Evolutionary conservation across 108 stramenopile genomes (phyloP).

Genomic region (Parietichytrium sp.): DNA sequence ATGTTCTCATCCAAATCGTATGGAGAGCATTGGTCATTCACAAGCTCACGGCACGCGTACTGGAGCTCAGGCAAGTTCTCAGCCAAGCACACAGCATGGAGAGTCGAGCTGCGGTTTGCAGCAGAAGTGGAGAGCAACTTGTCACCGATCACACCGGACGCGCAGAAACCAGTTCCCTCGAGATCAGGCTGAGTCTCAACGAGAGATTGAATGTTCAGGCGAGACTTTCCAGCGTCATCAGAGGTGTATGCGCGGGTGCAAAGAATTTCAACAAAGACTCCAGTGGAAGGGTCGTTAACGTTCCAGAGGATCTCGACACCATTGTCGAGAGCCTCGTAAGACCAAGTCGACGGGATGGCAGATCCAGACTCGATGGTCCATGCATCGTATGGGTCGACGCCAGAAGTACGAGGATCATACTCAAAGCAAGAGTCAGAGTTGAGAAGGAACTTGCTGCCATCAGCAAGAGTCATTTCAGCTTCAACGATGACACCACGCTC

Average conservation of each 20-base stretch:
- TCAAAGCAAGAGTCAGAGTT: neutral
- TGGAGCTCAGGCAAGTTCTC: neutral
- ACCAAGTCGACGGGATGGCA: neutral
- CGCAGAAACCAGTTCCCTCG: neutral
- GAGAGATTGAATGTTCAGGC: slow-evolving; percentile 23
- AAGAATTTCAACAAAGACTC: slow-evolving; percentile 7
- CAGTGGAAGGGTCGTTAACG: neutral
- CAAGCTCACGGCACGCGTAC: neutral
- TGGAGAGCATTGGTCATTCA: slow-evolving; percentile 8
- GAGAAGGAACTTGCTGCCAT: neutral
- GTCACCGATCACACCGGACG: neutral
- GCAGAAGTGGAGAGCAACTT: neutral
- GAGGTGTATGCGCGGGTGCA: slow-evolving; percentile 8
- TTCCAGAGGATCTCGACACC: neutral
- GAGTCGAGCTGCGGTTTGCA: neutral
- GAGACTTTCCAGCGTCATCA: neutral
- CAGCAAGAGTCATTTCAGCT: neutral
- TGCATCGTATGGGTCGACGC: neutral
- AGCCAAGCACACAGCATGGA: neutral
- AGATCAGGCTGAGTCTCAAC: neutral
- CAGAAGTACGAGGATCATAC: neutral
- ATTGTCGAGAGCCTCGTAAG: neutral
- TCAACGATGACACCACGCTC: slow-evolving; percentile 31
- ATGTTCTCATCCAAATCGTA: neutral
- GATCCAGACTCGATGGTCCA: neutral